These are phyloP conservation scores for Phylloporus rhodoxanthus DNA, from an alignment of 768 basidiomycete genomes.

Conservation along the genomic window DNA sequence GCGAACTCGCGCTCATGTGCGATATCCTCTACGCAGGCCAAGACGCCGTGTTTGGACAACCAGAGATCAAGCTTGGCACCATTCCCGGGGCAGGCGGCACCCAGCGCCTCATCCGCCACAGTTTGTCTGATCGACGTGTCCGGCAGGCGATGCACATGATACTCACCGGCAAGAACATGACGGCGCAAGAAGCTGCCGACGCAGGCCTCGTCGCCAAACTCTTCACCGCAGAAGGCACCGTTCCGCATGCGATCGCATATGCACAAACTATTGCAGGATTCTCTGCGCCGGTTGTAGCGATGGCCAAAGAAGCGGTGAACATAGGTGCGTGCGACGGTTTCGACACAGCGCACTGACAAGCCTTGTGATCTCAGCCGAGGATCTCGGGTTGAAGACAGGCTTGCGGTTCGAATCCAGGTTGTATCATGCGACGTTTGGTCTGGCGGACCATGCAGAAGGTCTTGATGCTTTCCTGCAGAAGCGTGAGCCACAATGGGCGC, in stretches of 20 bases:
- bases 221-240: slow-evolving; percentile 34
- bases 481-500: slow-evolving; percentile 38
- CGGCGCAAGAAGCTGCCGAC: slow-evolving; percentile 40
- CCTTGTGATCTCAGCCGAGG: slow-evolving; percentile 36
- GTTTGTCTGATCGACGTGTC: not conserved
- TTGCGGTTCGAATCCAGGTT: slow-evolving; percentile 42
- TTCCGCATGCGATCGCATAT: slow-evolving; percentile 41
- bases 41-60: slow-evolving; percentile 87
- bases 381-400: slow-evolving; percentile 41
- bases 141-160: slow-evolving; percentile 51
- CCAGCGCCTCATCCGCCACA: slow-evolving; percentile 78
- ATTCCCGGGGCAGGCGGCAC: slow-evolving; percentile 95
- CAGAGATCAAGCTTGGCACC: slow-evolving; percentile 91
- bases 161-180: slow-evolving; percentile 43
- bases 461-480: slow-evolving; percentile 47
- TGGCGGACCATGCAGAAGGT: slow-evolving; percentile 41
- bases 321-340: slow-evolving; percentile 25
- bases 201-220: slow-evolving; percentile 47
- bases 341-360: not conserved
- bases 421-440: slow-evolving; percentile 49
- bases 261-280: slow-evolving; percentile 30
- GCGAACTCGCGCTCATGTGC: slow-evolving; percentile 93
- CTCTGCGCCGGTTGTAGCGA: slow-evolving; percentile 28
- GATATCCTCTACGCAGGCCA: slow-evolving; percentile 89
- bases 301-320: slow-evolving; percentile 50